These are phyloP conservation scores for Phalaenopsis hybrid DNA, from an alignment of 116 monocot species.

Conservation along the genomic window DNA sequence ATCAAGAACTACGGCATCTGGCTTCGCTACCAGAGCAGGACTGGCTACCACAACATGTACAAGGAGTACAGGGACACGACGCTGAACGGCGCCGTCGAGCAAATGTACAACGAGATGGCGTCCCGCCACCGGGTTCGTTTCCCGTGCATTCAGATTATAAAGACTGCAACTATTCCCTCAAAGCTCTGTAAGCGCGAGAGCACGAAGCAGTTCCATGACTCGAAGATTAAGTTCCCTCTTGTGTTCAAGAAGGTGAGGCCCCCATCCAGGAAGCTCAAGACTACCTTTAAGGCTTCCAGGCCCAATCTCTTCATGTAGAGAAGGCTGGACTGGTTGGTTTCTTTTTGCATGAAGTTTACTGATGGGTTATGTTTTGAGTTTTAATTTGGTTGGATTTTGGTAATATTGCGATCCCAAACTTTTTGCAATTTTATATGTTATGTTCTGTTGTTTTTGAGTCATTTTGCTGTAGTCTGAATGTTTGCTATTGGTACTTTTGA, in stretches of 20 bases:
- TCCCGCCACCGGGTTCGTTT: slow-evolving; percentile 65
- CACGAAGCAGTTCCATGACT: slow-evolving; percentile 77
- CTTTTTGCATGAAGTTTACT: neutral
- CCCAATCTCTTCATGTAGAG: slow-evolving; percentile 65
- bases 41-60: slow-evolving; percentile 87
- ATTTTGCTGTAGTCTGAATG: neutral
- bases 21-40: slow-evolving; percentile 71
- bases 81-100: slow-evolving; percentile 61
- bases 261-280: slow-evolving; percentile 56
- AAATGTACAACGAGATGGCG: slow-evolving; percentile 82
- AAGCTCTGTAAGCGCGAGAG: slow-evolving; percentile 69
- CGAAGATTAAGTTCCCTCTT: slow-evolving; percentile 67
- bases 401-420: neutral
- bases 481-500: neutral
- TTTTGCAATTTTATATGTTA: neutral
- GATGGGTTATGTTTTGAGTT: neutral
- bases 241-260: slow-evolving; percentile 71
- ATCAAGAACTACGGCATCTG: slow-evolving; percentile 80
- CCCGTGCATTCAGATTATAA: slow-evolving; percentile 80
- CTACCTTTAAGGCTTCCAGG: slow-evolving; percentile 69
- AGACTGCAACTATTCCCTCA: slow-evolving; percentile 56
- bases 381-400: no score
- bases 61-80: slow-evolving; percentile 81
- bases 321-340: neutral
- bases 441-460: neutral